Evolutionary conservation across 805 yeast genomes (phyloP).

Genomic region (Vanderwaltozyma polyspora): DNA sequence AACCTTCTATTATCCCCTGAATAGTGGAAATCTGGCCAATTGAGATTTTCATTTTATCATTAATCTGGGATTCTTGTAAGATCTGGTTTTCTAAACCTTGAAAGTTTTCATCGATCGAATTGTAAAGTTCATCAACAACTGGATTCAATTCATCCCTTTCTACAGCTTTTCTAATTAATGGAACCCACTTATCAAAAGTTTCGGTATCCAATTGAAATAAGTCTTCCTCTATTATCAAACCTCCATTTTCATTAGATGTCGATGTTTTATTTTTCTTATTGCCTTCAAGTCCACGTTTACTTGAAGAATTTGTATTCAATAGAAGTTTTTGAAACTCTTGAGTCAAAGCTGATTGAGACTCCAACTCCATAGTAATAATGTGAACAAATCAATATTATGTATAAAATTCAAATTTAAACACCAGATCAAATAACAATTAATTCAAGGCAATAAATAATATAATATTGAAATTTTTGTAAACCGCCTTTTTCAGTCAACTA

Average conservation of each 20-base stretch:
- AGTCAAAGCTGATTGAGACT: slow-evolving; percentile 15
- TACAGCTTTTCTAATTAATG: slow-evolving; percentile 20
- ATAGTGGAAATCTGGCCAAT: slow-evolving; percentile 54
- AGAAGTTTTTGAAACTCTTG: slow-evolving; percentile 24
- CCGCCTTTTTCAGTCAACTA: no score
- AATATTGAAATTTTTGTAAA: no score
- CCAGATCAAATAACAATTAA: no score
- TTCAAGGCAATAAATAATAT: no score
- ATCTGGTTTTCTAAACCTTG: slow-evolving; percentile 24
- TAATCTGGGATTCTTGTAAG: slow-evolving; percentile 26
- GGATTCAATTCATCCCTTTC: slow-evolving; percentile 17
- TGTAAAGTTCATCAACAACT: slow-evolving; percentile 20
- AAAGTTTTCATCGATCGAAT: slow-evolving; percentile 26
- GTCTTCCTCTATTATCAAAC: slow-evolving; percentile 6
- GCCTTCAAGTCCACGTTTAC: neutral
- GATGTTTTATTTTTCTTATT: neutral
- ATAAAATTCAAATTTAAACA: no score
- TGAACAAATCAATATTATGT: no score
- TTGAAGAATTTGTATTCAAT: slow-evolving; percentile 8
- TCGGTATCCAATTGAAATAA: slow-evolving; percentile 20
- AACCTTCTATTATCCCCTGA: slow-evolving; percentile 42
- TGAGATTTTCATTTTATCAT: slow-evolving; percentile 32
- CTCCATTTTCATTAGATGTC: neutral
- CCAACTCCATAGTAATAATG: slow-evolving; percentile 23
- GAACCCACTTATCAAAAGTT: slow-evolving; percentile 26